Evolutionary conservation across 2,329 filamentous ascomycete genomes (phyloP).

Genomic region (Diaporthe longicolla): DNA sequence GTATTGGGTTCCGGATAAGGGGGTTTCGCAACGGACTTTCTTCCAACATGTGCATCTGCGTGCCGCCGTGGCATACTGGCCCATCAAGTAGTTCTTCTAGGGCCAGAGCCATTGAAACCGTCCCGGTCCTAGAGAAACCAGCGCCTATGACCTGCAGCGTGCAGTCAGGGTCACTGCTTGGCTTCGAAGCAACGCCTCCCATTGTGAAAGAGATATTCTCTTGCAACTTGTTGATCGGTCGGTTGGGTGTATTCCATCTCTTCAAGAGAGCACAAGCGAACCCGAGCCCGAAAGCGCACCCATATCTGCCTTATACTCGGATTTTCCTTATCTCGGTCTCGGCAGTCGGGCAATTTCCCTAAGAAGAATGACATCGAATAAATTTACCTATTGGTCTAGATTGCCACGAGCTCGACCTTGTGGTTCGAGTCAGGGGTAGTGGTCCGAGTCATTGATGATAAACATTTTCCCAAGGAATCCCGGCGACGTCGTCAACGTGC

Average conservation of each 20-base stretch:
- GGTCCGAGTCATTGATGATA: neutral
- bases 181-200: constrained; percentile 28
- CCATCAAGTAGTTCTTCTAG: constrained; percentile 27
- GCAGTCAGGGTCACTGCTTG: constrained; percentile 4
- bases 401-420: too few species aligned
- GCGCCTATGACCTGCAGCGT: constrained; percentile 28
- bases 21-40: neutral
- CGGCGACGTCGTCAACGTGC: too few species aligned
- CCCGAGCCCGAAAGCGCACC: too few species aligned
- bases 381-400: neutral
- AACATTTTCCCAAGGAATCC: too few species aligned
- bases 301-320: neutral
- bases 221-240: neutral
- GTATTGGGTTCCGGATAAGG: neutral
- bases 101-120: neutral
- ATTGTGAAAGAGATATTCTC: neutral
- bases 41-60: constrained; percentile 18
- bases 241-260: neutral
- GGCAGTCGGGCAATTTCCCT: constrained; percentile 5
- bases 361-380: neutral
- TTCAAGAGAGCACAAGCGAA: too few species aligned
- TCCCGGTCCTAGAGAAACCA: constrained; percentile 22
- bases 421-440: neutral
- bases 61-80: constrained; percentile 19
- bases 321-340: constrained; percentile 13